Conservation (phyloP, 768 basidiomycete genomes). For the Panellus pusillus region DNA sequence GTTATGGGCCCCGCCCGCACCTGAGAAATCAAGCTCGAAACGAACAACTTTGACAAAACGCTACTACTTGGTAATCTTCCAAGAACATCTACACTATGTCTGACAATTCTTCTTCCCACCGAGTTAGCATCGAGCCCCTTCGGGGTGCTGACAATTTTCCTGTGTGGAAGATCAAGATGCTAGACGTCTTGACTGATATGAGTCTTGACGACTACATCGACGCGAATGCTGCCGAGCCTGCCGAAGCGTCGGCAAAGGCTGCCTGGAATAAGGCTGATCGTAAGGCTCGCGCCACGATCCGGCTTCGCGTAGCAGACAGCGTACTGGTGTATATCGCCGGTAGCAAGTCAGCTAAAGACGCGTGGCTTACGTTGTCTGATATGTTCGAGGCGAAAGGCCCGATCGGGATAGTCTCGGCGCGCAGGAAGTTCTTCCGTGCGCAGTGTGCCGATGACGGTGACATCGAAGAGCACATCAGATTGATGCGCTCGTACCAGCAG, state of each 20-base stretch:
- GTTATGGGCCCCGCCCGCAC: too few relatives aligned
- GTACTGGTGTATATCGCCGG: slow-evolving; percentile 24
- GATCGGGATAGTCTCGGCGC: slow-evolving; percentile 20
- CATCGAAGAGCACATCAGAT: slow-evolving; percentile 27
- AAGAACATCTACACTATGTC: not conserved
- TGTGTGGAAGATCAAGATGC: slow-evolving; percentile 18
- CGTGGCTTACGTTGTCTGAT: slow-evolving; percentile 23
- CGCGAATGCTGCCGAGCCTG: not conserved
- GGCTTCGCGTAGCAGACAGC: slow-evolving; percentile 24
- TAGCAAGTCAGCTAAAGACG: slow-evolving; percentile 16
- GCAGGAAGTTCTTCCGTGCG: slow-evolving; percentile 24
- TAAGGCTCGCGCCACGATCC: slow-evolving; percentile 25
- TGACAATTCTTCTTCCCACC: not conserved
- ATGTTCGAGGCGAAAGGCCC: slow-evolving; percentile 28
- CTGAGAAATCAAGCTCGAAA: too few relatives aligned
- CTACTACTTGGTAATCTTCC: too few relatives aligned
- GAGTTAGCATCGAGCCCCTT: slow-evolving; percentile 14
- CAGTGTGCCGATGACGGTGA: slow-evolving; percentile 26
- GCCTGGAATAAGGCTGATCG: slow-evolving; percentile 26
- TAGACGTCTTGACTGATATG: slow-evolving; percentile 14
- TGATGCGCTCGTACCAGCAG: slow-evolving; percentile 23
- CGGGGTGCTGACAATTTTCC: slow-evolving; percentile 7
- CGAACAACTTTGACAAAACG: too few relatives aligned
- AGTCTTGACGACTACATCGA: not conserved
- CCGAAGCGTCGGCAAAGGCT: slow-evolving; percentile 1